Conservation (phyloP, 2,329 filamentous ascomycete species). For the Claviceps arundinis region DNA sequence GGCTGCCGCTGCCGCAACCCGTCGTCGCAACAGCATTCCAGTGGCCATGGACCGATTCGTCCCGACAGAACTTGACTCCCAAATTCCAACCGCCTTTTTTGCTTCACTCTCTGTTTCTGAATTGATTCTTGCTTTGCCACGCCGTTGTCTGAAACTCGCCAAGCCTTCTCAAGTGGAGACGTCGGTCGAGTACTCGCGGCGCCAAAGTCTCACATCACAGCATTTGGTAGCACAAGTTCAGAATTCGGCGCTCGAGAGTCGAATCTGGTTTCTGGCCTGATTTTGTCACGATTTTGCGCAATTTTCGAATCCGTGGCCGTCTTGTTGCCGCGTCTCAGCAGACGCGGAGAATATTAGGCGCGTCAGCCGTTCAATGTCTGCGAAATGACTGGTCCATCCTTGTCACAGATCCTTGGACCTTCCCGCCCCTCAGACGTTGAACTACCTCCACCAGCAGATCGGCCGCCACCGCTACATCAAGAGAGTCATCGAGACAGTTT, state of each 20-base stretch:
- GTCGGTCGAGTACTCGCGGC: too few relatives aligned
- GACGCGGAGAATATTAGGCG: not conserved
- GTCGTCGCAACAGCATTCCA: too few relatives aligned
- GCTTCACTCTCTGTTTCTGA: too few relatives aligned
- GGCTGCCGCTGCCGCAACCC: too few relatives aligned
- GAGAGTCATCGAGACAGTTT: not conserved
- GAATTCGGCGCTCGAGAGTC: not conserved
- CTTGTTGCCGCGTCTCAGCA: not conserved
- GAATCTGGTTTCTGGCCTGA: not conserved
- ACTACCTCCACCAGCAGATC: not conserved
- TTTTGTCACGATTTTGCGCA: not conserved
- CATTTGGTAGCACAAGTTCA: not conserved
- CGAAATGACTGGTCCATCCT: constrained; percentile 19
- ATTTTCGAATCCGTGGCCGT: not conserved
- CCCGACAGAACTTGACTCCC: too few relatives aligned
- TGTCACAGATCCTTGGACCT: constrained; percentile 20
- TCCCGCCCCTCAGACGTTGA: constrained; percentile 10
- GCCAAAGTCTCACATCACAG: too few relatives aligned
- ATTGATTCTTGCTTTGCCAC: too few relatives aligned
- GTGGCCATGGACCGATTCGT: too few relatives aligned
- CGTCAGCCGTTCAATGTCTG: constrained; percentile 2
- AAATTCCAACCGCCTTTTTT: too few relatives aligned
- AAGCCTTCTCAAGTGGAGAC: too few relatives aligned
- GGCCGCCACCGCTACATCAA: not conserved
- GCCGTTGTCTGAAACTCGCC: too few relatives aligned